These are phyloP conservation scores for Lumnitzera littorea DNA, from an alignment of 345 rosid species.

Conservation along the genomic window DNA sequence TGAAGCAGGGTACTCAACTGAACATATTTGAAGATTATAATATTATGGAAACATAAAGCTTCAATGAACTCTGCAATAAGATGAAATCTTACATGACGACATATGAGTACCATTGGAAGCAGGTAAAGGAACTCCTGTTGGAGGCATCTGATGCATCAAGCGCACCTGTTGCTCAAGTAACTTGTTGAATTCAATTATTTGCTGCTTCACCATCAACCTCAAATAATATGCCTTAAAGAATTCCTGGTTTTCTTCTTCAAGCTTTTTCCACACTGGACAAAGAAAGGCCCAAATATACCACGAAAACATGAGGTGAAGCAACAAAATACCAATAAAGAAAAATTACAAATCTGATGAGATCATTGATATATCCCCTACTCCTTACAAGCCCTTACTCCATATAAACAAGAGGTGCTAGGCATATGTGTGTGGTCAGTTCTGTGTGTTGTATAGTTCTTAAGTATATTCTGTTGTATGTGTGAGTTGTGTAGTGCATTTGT, in stretches of 20 bases:
- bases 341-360: no score
- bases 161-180: slow-evolving; percentile 87
- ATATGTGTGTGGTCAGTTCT: no score
- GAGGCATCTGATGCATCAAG: slow-evolving; percentile 69
- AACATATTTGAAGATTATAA: background rate
- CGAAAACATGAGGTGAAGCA: background rate
- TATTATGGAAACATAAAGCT: no score
- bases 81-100: slow-evolving; percentile 48
- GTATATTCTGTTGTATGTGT: no score
- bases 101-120: slow-evolving; percentile 76
- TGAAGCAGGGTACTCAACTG: no score
- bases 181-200: slow-evolving; percentile 86
- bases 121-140: slow-evolving; percentile 51
- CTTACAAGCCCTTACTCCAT: no score
- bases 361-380: no score
- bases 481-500: no score
- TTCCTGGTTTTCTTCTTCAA: slow-evolving; percentile 91
- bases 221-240: slow-evolving; percentile 90
- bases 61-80: background rate
- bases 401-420: no score
- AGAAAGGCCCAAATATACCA: background rate
- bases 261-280: slow-evolving; percentile 93
- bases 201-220: slow-evolving; percentile 85
- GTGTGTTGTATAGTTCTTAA: no score
- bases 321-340: no score